Percentiles rank a stretch among this genome's conserved stretches.
These are phyloP conservation scores for Telfairia occidentalis DNA, from an alignment of 331 rosid species.

Conservation along the genomic window DNA sequence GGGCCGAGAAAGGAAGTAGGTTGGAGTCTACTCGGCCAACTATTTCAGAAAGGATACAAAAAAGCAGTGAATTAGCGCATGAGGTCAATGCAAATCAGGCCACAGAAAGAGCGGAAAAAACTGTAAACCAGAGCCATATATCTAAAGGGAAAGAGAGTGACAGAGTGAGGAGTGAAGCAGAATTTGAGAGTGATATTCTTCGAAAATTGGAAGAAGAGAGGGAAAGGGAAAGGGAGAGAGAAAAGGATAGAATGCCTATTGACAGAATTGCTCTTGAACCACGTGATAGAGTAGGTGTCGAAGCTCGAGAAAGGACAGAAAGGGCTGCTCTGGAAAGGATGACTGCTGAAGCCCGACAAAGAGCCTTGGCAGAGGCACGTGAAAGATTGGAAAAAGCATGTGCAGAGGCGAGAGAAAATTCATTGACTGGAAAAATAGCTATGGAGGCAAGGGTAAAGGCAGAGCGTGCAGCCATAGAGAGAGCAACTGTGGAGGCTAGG, in stretches of 20 bases:
- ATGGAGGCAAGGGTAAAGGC: constrained; percentile 65
- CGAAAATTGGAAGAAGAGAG: constrained; percentile 58
- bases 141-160: constrained; percentile 42
- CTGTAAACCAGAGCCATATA: constrained; percentile 16
- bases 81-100: constrained; percentile 28
- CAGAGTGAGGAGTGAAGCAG: constrained; percentile 39
- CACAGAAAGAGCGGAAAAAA: constrained; percentile 37
- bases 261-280: constrained; percentile 63
- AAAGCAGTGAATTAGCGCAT: constrained; percentile 26
- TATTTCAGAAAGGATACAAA: constrained; percentile 24
- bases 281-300: constrained; percentile 44
- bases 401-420: constrained; percentile 73
- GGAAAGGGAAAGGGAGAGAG: constrained; percentile 83
- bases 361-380: constrained; percentile 68
- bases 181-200: constrained; percentile 42
- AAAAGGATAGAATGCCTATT: constrained; percentile 79
- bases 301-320: constrained; percentile 58
- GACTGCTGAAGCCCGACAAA: constrained; percentile 55
- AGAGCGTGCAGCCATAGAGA: constrained; percentile 80
- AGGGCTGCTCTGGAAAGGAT: constrained; percentile 68
- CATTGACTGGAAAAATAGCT: constrained; percentile 44
- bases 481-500: constrained; percentile 81
- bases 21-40: constrained; percentile 25
- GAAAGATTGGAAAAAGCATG: constrained; percentile 88
- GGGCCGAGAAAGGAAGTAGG: constrained; percentile 28